Evolutionary conservation across 164 flowering plant genomes (phyloP), one percentile per base, ranked within the genome.

Genomic region (Berberis thunbergii): DNA sequence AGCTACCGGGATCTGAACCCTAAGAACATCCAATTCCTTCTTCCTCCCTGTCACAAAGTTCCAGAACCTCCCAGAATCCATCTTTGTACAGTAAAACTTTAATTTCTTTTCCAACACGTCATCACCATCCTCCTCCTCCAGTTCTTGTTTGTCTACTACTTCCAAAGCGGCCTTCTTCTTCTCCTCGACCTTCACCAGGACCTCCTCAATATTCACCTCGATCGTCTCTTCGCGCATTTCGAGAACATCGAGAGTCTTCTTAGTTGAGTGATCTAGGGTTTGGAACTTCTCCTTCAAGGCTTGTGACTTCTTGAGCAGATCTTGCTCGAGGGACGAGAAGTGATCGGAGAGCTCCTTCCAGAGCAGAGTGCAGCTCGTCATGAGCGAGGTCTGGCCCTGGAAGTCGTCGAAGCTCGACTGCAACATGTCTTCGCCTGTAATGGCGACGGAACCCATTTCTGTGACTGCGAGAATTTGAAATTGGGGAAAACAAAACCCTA

Each of bases 311-410:
- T 59, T 73, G 63, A 69, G 68, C 61, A 93, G 78, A 72, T 86
- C 76, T 67, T 84, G 89, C 69, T 93, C 98, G 26, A 93, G 73
- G 0, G 85, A 72, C 26, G 89, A 73, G 85, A 89, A 90, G 77
- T 93, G 98, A 65, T 88, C 95, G n/a, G 97, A 90, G 57, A 94
- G 88, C 70, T 94, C 98, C 63, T 86, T 88, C 98, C 98, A 94
- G 4, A 90, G 84, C 8, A 86, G 84, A 38, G 98, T 90, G 71
- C 97, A 94, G 80, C 82, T 86, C 1, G 86, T 86, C 94, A 94
- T 90, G 7, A 94, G 79, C 1, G 91, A 81, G 1, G 96, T 78
- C 61, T 90, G 97, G 52, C 80, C 72, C 80, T 88, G 91, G 67
- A 94, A 82, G 49, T 94, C 96, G 57, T 88, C 95, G 77, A 94